Base-by-base conservation (phyloP, 2,329 filamentous ascomycete genomes). In the Allantophomopsis lycopodina region DNA sequence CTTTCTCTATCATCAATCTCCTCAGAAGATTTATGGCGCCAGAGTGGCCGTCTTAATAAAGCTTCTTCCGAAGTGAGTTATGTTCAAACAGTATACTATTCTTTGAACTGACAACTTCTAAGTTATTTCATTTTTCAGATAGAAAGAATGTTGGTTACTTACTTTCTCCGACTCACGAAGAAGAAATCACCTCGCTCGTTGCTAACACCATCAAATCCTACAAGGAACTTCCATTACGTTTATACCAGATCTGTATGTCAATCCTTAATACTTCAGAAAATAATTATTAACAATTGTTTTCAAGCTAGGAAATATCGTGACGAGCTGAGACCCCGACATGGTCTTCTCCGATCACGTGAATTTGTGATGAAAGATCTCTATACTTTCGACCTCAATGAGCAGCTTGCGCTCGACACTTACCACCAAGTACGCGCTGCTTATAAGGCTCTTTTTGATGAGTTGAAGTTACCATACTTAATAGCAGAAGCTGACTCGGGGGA, bases 321-420 rank as follows among this genome's bases (percentile, higher is more conserved):
- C 61, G 91, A 98, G 60, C 73, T 81, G 41, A 73, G 91, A 18
- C 91, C 91, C 15, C 75, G 91, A 23, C 84, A 94, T 50, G 91
- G 91, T 11, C 67, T 98, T 2, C 66, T 98, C 7, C 78, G 91
- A 8, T 83, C 85, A 1, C 78, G 87, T 44, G 91, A 98, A 54
- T 98, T 98, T 52, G 63, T 86, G 49, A 98, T 98, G 91, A 98
- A 98, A 60, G 91, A 98, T 58, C 71, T 98, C 1, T 98, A 98
- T 57, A 95, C 88, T 0, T 98, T 98, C 54, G 91, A 98, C 54
- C 63, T 69, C 30, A 79, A 70, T 4, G 56, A 67, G 1, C 61
- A 72, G 18, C 63, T 73, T n/a, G 89, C 89, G 2, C 64, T 88
- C n/a, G 61, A 72, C 37, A 94, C 89, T 0, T 98, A 98, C 50